Base-by-base conservation (phyloP, 371 early-diverging fungal genomes). In the Amoeboaphelidium occidentale region DNA sequence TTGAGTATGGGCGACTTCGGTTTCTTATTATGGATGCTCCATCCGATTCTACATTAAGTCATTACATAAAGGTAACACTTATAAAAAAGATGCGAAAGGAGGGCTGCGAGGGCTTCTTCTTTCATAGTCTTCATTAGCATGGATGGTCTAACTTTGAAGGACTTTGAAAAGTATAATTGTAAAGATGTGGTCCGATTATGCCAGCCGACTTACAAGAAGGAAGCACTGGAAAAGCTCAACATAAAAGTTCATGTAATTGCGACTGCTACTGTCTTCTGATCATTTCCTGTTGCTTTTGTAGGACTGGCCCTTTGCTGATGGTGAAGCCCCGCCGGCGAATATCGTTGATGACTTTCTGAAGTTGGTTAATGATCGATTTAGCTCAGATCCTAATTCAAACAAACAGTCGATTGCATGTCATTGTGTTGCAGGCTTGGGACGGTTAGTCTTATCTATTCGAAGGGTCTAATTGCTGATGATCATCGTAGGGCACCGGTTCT, bases 1-100 rank as follows among this genome's bases (percentile, higher is more conserved):
- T 81, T 49, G 70, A 76, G 57, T 69, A 58, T 55, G 62, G 69
- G 48, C 63, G 66, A 49, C 59, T 84, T 51, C 76, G 80, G 2
- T 89, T 83, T 60, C 63, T 92, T 27, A 79, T 92, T 48, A 70
- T 85, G 54, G 89, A 89, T 58, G 79, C 82, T 45, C 90, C 92
- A 1, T 79, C 89, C 21, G 79, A 82, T 57, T 63, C 74, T 49
- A 85, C 77, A 4, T 58, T 89, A 26, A 67, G 70, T 1, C 65
- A 75, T 17, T 91, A 91, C 53, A 50, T 81, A 14, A 68, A 73
- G 48, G 74, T 39, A 20, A 14, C 23, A 39, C 23, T 32, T 22
- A 17, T 17, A 26, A 12, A 24, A 42, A 27, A 22, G 25, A 43
- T 22, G 22, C 39, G 25, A n/a, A 25, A 45, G n/a, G 28, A 14